Conservation (phyloP, 208 protist genomes). For the Crithidia bombi region DNA sequence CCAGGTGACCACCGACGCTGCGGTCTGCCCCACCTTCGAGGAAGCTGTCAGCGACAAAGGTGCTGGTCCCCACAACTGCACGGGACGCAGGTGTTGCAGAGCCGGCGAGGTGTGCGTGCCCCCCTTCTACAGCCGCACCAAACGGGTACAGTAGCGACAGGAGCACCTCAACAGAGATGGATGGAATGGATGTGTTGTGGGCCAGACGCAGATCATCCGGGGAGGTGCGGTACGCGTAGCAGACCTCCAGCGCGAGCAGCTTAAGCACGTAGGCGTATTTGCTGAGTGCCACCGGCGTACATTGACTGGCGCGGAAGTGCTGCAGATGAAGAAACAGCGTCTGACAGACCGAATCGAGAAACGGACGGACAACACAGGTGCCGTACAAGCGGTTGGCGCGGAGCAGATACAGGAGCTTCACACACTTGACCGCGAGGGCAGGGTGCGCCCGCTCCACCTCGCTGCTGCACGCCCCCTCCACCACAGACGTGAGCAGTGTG, state of each 20-base stretch:
- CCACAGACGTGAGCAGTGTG: slow-evolving; percentile 59
- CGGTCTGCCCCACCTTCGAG: not conserved
- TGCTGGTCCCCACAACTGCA: not conserved
- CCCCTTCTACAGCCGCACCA: slow-evolving; percentile 5
- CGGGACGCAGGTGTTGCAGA: not conserved
- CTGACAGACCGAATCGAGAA: slow-evolving; percentile 62
- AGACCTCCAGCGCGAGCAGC: slow-evolving; percentile 76
- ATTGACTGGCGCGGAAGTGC: slow-evolving; percentile 49
- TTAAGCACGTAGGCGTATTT: slow-evolving; percentile 91
- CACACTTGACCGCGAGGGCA: slow-evolving; percentile 80
- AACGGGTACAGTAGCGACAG: slow-evolving; percentile 53
- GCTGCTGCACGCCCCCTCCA: slow-evolving; percentile 59
- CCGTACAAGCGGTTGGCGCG: slow-evolving; percentile 69
- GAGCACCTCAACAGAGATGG: slow-evolving; percentile 43
- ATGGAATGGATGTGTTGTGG: slow-evolving; percentile 37
- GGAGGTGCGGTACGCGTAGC: slow-evolving; percentile 41
- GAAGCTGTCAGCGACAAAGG: slow-evolving; percentile 6
- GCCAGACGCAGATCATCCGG: slow-evolving; percentile 46
- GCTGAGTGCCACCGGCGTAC: slow-evolving; percentile 62
- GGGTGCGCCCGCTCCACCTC: slow-evolving; percentile 57
- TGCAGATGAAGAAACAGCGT: slow-evolving; percentile 72
- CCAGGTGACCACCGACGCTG: not conserved
- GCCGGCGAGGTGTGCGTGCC: not conserved
- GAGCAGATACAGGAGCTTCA: slow-evolving; percentile 77
- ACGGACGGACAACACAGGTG: slow-evolving; percentile 41